phyloP scores from a whole-genome alignment of 2,329 filamentous ascomycete genomes.

The Arachnopeziza araneosa region DNA sequence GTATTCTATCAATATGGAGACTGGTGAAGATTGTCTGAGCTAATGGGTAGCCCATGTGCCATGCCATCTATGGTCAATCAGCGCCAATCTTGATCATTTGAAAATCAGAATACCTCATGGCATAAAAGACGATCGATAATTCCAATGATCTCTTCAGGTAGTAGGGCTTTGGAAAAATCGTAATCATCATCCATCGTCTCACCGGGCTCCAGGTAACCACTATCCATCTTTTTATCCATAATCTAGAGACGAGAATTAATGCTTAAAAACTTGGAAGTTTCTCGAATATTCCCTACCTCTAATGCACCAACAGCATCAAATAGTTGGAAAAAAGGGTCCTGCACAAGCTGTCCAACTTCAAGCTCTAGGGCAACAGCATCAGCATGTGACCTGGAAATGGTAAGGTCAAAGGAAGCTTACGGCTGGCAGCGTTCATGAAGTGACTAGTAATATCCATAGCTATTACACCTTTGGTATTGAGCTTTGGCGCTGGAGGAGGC shows the following conservation, averaged over 20 bases:
- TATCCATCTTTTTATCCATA: slow-evolving; percentile 99
- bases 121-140: slow-evolving; percentile 92
- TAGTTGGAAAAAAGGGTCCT: slow-evolving; percentile 89
- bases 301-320: slow-evolving; percentile 90
- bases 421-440: slow-evolving; percentile 47
- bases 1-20: slow-evolving; percentile 77
- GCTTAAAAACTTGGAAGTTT: slow-evolving; percentile 31
- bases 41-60: slow-evolving; percentile 93
- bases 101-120: slow-evolving; percentile 58
- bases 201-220: slow-evolving; percentile 71
- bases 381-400: slow-evolving; percentile 20
- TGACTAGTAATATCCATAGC: slow-evolving; percentile 53
- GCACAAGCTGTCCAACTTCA: slow-evolving; percentile 75
- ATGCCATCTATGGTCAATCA: slow-evolving; percentile 64
- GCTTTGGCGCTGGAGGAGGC: slow-evolving; percentile 27
- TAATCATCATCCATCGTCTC: slow-evolving; percentile 82
- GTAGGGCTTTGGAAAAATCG: slow-evolving; percentile 61
- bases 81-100: not conserved
- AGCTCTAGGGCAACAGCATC: slow-evolving; percentile 49
- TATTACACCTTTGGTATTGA: slow-evolving; percentile 43
- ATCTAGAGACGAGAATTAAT: slow-evolving; percentile 53
- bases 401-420: slow-evolving; percentile 35
- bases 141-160: slow-evolving; percentile 77
- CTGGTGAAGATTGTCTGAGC: slow-evolving; percentile 94
- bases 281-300: slow-evolving; percentile 56